Conservation (phyloP, 257 asterid species). For the Salvia hispanica region DNA sequence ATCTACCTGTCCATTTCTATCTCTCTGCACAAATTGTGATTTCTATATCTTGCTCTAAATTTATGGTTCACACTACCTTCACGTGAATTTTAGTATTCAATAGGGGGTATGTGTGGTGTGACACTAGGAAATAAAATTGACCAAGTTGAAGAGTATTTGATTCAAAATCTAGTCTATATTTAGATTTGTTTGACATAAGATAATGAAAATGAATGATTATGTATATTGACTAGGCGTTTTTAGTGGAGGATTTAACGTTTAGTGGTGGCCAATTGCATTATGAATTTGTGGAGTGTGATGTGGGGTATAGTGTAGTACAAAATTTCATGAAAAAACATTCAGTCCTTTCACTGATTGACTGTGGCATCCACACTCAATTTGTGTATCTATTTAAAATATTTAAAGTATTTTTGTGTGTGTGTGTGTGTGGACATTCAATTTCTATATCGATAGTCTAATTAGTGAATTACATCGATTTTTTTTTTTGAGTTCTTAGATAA, state of each 20-base stretch:
- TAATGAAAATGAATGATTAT: neutral
- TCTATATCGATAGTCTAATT: neutral
- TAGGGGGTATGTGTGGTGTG: neutral
- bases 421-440: too few species aligned
- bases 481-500: neutral
- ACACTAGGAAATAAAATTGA: neutral
- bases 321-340: conserved; percentile 28
- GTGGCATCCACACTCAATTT: conserved; percentile 3
- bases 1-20: conserved; percentile 9
- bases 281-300: conserved; percentile 25
- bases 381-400: neutral
- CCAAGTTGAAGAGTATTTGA: neutral
- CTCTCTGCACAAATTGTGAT: conserved; percentile 15
- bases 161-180: neutral
- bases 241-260: conserved; percentile 22
- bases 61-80: neutral
- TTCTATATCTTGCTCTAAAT: neutral
- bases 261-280: conserved; percentile 18
- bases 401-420: too few species aligned
- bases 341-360: conserved; percentile 31
- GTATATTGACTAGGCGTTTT: neutral
- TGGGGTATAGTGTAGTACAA: conserved; percentile 31
- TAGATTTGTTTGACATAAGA: neutral
- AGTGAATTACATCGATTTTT: neutral
- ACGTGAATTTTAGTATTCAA: conserved; percentile 3